phyloP scores from a whole-genome alignment of 129 eudicot species.

The Flaveria linearis region DNA sequence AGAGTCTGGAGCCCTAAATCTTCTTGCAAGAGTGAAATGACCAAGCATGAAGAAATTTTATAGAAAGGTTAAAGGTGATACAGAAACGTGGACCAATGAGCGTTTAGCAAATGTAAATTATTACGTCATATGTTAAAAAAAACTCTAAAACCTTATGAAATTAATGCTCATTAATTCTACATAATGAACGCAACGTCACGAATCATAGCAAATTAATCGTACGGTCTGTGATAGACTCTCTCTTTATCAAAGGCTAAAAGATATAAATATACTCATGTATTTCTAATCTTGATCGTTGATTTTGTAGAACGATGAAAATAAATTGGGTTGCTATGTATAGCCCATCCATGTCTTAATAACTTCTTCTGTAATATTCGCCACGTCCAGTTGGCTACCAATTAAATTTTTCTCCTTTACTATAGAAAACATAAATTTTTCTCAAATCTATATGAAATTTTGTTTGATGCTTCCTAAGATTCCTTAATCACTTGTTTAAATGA shows the following conservation, averaged over 20 bases:
- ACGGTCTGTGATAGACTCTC: neutral
- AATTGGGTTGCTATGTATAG: neutral
- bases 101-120: neutral
- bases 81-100: conserved; percentile 18
- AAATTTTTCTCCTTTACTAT: neutral
- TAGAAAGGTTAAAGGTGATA: neutral
- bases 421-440: neutral
- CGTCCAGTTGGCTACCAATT: neutral
- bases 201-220: conserved; percentile 1
- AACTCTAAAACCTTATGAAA: neutral
- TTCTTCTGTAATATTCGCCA: neutral
- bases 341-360: neutral
- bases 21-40: conserved; percentile 3
- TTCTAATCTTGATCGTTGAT: conserved; percentile 18
- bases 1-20: conserved; percentile 3
- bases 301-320: neutral
- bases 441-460: neutral
- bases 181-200: neutral
- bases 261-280: neutral
- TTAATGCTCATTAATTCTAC: conserved; percentile 20
- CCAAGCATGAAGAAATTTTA: neutral
- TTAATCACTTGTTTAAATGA: too few species aligned
- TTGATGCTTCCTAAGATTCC: too few species aligned
- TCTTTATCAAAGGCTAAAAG: too few species aligned
- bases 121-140: neutral